A percentile compares a stretch with the other conserved stretches of the same genome.
Conservation (phyloP, 306 rosid genomes). For the Sechiopsis laciniata region DNA sequence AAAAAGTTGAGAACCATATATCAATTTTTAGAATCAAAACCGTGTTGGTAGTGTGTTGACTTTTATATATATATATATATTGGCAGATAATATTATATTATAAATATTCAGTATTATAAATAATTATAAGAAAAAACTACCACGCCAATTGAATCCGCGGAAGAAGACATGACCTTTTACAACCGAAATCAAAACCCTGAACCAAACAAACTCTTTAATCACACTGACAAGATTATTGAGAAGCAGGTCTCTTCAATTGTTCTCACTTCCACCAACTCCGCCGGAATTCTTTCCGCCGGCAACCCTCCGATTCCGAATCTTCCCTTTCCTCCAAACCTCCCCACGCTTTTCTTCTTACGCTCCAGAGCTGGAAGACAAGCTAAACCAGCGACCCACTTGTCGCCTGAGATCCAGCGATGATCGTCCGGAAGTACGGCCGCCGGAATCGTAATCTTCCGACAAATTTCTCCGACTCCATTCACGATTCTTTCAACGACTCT, state of each 20-base stretch:
- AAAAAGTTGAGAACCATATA: too few species aligned
- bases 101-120: too few species aligned
- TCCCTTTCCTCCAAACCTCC: constrained; percentile 29
- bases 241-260: background rate
- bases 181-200: constrained; percentile 18
- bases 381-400: background rate
- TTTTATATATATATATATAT: too few species aligned
- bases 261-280: constrained; percentile 14
- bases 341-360: background rate
- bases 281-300: background rate
- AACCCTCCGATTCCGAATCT: background rate
- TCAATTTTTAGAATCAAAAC: too few species aligned
- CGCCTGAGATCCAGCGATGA: constrained; percentile 41
- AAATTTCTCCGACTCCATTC: constrained; percentile 58
- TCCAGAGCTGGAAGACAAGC: too few species aligned
- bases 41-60: too few species aligned
- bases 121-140: too few species aligned
- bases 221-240: background rate
- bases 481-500: constrained; percentile 31
- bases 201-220: constrained; percentile 2
- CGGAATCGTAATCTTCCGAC: constrained; percentile 56
- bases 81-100: too few species aligned
- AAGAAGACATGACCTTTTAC: too few species aligned
- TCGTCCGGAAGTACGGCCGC: constrained; percentile 87
- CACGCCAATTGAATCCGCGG: background rate